These are phyloP conservation scores for Hirsutella thompsonii DNA, from an alignment of 2,329 filamentous ascomycete genomes.

Conservation along the genomic window DNA sequence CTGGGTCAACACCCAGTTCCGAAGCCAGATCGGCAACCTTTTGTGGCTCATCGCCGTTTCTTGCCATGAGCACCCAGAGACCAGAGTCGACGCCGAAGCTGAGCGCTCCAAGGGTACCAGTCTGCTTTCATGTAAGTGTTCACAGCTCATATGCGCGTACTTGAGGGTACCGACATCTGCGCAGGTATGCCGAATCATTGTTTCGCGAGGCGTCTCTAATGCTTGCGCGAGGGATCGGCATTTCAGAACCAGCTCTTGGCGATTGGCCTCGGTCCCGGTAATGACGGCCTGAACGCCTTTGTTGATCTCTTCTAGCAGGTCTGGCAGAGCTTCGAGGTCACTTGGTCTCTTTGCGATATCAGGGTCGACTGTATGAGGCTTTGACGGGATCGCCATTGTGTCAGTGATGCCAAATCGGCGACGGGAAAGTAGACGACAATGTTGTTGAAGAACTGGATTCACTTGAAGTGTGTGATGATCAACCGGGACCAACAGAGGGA, in stretches of 20 bases:
- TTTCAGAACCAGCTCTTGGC: slow-evolving; percentile 15
- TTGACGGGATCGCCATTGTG: no score
- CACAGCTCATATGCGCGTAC: neutral
- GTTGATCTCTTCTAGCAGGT: no score
- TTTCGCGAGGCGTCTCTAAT: slow-evolving; percentile 32
- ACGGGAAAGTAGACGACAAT: no score
- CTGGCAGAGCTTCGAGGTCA: no score
- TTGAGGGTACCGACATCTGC: slow-evolving; percentile 19
- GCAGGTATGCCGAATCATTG: slow-evolving; percentile 33
- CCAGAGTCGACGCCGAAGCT: slow-evolving; percentile 21
- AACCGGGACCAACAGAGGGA: no score
- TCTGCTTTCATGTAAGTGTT: slow-evolving; percentile 5
- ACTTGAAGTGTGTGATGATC: no score
- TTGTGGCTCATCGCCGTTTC: slow-evolving; percentile 16
- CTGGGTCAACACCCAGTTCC: slow-evolving; percentile 12
- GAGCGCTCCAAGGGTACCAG: slow-evolving; percentile 12
- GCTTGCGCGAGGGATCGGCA: slow-evolving; percentile 19
- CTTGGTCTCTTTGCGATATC: no score
- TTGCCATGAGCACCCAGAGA: slow-evolving; percentile 20
- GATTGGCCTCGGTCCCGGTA: no score
- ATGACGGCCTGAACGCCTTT: no score
- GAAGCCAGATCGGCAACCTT: slow-evolving; percentile 17
- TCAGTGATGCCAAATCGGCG: no score
- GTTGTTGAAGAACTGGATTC: no score
- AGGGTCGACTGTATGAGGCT: no score